Evolutionary conservation across 1,284 basidiomycete genomes (phyloP).

Genomic region (Trametes hirsuta): DNA sequence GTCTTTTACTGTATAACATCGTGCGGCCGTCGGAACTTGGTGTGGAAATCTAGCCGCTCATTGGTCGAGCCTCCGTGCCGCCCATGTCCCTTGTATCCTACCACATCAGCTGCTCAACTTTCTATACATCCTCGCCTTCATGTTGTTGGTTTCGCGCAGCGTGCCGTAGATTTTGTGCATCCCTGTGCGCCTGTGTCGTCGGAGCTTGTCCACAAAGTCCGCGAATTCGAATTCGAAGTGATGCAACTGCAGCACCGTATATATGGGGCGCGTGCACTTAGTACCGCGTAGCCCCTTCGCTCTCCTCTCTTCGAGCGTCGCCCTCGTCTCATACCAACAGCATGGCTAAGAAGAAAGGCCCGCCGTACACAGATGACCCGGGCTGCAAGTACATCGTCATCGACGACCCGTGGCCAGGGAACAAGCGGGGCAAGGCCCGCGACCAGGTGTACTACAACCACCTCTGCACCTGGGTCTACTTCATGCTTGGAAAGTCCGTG

Average conservation of each 20-base stretch:
- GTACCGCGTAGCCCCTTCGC: background rate
- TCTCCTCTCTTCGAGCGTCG: too few relatives aligned
- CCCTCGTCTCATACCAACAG: too few relatives aligned
- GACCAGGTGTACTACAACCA: slow-evolving; percentile 25
- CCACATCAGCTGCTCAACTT: background rate
- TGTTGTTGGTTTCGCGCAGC: too few relatives aligned
- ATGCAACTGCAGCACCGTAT: too few relatives aligned
- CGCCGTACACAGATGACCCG: slow-evolving; percentile 35
- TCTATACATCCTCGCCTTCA: too few relatives aligned
- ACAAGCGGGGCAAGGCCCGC: slow-evolving; percentile 24
- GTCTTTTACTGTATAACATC: too few relatives aligned
- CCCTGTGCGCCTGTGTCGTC: background rate
- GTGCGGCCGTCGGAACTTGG: too few relatives aligned
- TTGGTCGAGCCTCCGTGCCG: background rate
- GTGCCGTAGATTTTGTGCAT: background rate
- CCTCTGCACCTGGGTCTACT: slow-evolving; percentile 33
- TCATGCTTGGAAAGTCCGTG: slow-evolving; percentile 30
- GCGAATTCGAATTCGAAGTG: too few relatives aligned
- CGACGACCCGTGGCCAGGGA: slow-evolving; percentile 35
- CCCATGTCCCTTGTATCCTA: background rate
- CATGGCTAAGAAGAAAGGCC: slow-evolving; percentile 27
- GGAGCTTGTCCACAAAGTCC: too few relatives aligned
- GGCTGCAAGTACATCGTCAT: slow-evolving; percentile 36
- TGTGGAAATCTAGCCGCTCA: background rate
- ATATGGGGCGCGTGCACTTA: too few relatives aligned